These are phyloP conservation scores for Linderina pennispora DNA, from an alignment of 192 early-diverging fungal genomes.

Conservation along the genomic window DNA sequence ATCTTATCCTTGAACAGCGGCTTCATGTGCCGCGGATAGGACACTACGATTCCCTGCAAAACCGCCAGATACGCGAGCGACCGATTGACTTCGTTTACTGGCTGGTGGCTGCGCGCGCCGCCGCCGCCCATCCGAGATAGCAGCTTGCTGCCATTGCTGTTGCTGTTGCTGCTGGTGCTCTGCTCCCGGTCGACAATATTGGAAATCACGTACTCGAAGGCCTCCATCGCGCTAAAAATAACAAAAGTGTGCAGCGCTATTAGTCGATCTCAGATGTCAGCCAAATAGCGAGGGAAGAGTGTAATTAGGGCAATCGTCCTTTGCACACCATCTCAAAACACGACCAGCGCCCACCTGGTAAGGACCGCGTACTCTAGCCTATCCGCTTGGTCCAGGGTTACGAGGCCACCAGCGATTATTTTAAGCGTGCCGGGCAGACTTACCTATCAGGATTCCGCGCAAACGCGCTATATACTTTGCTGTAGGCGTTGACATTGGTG, in stretches of 20 bases:
- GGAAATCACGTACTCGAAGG: conserved; percentile 29
- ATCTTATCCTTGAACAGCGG: conserved; percentile 21
- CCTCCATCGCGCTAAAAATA: conserved; percentile 17
- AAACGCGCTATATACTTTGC: conserved; percentile 26
- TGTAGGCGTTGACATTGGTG: conserved; percentile 21
- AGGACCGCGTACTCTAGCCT: not conserved
- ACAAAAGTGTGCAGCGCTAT: not conserved
- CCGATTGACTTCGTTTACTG: conserved; percentile 9
- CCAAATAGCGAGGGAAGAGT: not conserved
- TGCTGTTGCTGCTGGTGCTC: conserved; percentile 15
- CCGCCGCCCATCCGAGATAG: conserved; percentile 20
- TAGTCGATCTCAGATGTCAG: not conserved
- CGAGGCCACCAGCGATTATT: not conserved
- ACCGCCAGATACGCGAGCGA: conserved; percentile 32
- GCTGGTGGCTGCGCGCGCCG: conserved; percentile 1
- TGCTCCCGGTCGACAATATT: conserved; percentile 12
- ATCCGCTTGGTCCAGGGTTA: too few relatives aligned
- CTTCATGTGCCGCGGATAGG: conserved; percentile 33
- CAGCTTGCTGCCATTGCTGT: conserved; percentile 15
- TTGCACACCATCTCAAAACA: not conserved
- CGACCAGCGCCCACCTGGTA: not conserved
- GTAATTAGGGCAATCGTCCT: not conserved
- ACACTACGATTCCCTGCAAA: conserved; percentile 37
- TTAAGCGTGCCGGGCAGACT: conserved; percentile 7
- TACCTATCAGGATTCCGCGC: conserved; percentile 29